Evolutionary conservation across 2,329 filamentous ascomycete species (phyloP).

Genomic region (Sarocladiaceae sp.): DNA sequence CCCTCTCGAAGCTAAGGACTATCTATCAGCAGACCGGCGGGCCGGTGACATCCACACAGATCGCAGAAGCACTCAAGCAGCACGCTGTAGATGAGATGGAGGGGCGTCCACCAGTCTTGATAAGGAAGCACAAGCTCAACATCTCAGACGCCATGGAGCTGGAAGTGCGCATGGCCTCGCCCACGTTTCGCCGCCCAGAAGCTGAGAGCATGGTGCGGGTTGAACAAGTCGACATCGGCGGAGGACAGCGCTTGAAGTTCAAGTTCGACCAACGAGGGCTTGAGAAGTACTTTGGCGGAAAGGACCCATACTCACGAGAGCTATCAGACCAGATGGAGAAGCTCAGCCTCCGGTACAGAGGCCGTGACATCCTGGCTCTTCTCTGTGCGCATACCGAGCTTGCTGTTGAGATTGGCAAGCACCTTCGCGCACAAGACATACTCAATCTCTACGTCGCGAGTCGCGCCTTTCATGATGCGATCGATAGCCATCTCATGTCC

Average conservation of each 20-base stretch:
- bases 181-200: neutral
- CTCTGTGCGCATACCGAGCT: constrained; percentile 44
- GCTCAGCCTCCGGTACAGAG: constrained; percentile 14
- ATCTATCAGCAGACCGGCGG: constrained; percentile 10
- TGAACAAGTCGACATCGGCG: constrained; percentile 12
- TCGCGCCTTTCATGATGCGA: constrained; percentile 52
- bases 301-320: constrained; percentile 21
- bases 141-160: constrained; percentile 7
- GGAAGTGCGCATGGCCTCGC: neutral
- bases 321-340: constrained; percentile 11
- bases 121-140: constrained; percentile 10
- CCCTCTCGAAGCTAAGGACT: constrained; percentile 15
- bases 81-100: constrained; percentile 14
- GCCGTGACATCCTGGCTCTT: constrained; percentile 36
- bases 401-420: constrained; percentile 45
- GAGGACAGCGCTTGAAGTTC: constrained; percentile 19
- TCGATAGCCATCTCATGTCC: constrained; percentile 54
- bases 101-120: neutral
- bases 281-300: constrained; percentile 21
- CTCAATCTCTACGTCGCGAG: constrained; percentile 60
- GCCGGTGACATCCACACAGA: constrained; percentile 14
- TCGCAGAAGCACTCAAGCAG: constrained; percentile 17
- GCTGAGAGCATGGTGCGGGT: constrained; percentile 11
- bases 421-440: constrained; percentile 49
- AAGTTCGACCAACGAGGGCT: constrained; percentile 22